Base-by-base conservation (phyloP, 352 stramenopile species). In the Phytophthora citrophthora region DNA sequence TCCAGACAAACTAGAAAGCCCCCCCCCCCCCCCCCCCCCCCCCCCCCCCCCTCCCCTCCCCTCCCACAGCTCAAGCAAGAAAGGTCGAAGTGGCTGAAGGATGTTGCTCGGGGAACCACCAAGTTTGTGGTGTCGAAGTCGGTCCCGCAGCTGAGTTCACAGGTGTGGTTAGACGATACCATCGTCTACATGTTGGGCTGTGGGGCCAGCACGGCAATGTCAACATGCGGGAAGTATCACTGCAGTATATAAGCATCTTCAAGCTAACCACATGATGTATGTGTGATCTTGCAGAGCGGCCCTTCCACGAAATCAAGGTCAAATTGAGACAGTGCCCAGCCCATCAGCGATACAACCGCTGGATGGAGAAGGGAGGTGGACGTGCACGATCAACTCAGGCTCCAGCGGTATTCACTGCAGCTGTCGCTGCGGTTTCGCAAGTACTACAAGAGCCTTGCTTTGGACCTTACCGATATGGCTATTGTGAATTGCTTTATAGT, bases 381-480 rank as follows among this genome's bases (percentile, higher is more conserved):
- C 15, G 15, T 40, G 3, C 34, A 40, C 34, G 34, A 40, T 6
- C 34, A 4, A 5, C 15, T 40, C 1, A 2, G 9, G 0, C 34
- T 40, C 1, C 34, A 40, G 34, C 12, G 34, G 10, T 40, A 40
- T 6, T 40, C 34, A n/a, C 34, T 40, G 12, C 34, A 18, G 34
- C 9, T 40, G 11, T 18, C 12, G 5, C 15, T 36, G 34, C 5
- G 34, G 11, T 40, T 40, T 12, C 11, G 34, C 1, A 40, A 40
- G 34, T 40, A 40, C 6, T 40, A 68, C 53, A 72, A 69, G 16
- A 54, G 15, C 9, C 11, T 16, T 2, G 15, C 8, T 5, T 9
- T 8, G 0, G 34, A 2, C 2, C 9, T 40, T 1, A n/a, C 5
- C 34, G 34, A 40, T 9, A 40, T 40, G 12, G 34, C 34, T 3